Evolutionary conservation across 805 yeast species (phyloP).

Genomic region (Torulaspora franciscae): DNA sequence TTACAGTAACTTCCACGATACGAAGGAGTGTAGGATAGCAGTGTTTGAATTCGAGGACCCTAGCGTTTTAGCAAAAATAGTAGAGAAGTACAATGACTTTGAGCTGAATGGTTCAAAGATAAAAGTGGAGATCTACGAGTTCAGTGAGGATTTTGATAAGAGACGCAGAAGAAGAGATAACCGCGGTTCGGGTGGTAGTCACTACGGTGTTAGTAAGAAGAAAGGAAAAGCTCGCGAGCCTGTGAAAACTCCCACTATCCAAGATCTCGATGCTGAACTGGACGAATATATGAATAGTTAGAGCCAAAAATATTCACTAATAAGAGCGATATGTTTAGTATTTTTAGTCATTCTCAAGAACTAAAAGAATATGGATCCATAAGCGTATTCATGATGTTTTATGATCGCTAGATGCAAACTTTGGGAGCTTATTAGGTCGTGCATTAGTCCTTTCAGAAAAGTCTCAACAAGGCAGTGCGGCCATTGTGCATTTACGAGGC

Average conservation of each 20-base stretch:
- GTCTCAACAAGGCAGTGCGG: no score
- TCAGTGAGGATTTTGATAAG: slow-evolving; percentile 11
- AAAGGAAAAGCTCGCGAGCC: neutral
- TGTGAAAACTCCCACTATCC: slow-evolving; percentile 17
- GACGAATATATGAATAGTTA: slow-evolving; percentile 31
- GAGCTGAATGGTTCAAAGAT: slow-evolving; percentile 22
- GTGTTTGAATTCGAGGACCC: slow-evolving; percentile 27
- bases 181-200: slow-evolving; percentile 14
- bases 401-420: no score
- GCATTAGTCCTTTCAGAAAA: no score
- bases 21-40: slow-evolving; percentile 29
- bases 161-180: slow-evolving; percentile 7
- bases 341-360: neutral
- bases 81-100: slow-evolving; percentile 23
- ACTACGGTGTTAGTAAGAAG: slow-evolving; percentile 11
- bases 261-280: slow-evolving; percentile 32
- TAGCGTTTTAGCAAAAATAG: slow-evolving; percentile 21
- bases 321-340: neutral
- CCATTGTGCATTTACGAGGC: no score
- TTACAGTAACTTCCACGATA: slow-evolving; percentile 26
- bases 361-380: no score
- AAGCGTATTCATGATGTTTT: no score
- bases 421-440: no score
- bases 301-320: neutral
- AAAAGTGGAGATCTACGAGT: slow-evolving; percentile 24